Evolutionary conservation across 2,329 filamentous ascomycete genomes (phyloP).

Genomic region (Pyrenochaeta sp.): DNA sequence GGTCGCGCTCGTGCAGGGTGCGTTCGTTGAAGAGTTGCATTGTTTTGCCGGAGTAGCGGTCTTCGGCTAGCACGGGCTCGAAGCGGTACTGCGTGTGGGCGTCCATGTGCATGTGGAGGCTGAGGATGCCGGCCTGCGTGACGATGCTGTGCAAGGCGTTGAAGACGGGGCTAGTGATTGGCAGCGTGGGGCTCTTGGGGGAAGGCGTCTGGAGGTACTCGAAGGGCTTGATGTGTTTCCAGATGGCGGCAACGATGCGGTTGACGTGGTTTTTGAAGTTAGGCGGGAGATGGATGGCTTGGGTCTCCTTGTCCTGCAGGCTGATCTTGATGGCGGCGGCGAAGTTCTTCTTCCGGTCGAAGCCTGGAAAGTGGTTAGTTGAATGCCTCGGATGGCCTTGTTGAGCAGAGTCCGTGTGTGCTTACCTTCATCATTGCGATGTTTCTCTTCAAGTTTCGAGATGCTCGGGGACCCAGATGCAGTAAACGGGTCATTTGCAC

Average conservation of each 20-base stretch:
- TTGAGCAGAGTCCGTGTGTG: background rate
- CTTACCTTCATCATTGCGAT: slow-evolving; percentile 32
- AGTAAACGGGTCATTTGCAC: no score
- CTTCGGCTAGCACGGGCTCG: slow-evolving; percentile 35
- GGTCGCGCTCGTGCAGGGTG: slow-evolving; percentile 10
- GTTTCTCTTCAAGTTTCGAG: slow-evolving; percentile 20
- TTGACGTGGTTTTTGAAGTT: slow-evolving; percentile 34
- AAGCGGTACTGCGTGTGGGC: slow-evolving; percentile 38
- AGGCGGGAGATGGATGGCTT: slow-evolving; percentile 15
- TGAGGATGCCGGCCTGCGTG: slow-evolving; percentile 27
- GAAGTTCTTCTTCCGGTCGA: slow-evolving; percentile 25
- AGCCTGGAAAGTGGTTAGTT: slow-evolving; percentile 19
- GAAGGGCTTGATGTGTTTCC: slow-evolving; percentile 25
- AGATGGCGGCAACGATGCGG: slow-evolving; percentile 22
- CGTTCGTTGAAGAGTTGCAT: slow-evolving; percentile 33
- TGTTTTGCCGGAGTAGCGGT: slow-evolving; percentile 12
- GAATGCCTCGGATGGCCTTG: background rate
- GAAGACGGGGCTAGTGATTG: background rate
- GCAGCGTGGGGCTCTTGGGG: background rate
- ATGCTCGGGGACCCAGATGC: no score
- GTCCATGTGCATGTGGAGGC: slow-evolving; percentile 34
- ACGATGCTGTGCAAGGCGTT: slow-evolving; percentile 16
- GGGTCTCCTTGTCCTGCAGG: background rate
- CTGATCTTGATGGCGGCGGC: slow-evolving; percentile 15
- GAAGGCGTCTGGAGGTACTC: slow-evolving; percentile 4